Evolutionary conservation across 164 flowering plant species (phyloP).

Genomic region (Chimonanthus salicifolius): DNA sequence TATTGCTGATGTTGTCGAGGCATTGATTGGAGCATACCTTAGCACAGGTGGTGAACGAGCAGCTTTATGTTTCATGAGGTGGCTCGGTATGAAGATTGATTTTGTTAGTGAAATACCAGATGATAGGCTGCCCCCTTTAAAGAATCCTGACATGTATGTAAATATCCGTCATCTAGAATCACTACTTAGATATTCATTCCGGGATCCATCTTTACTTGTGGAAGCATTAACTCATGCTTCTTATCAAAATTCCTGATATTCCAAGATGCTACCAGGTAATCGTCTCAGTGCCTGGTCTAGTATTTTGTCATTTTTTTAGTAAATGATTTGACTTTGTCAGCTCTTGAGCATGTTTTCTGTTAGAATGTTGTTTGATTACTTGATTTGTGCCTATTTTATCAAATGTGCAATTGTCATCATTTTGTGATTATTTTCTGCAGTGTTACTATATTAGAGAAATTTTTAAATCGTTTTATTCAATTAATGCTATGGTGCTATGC

Average conservation of each 20-base stretch:
- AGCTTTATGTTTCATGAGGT: slow-evolving; percentile 54
- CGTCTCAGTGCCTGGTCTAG: neutral
- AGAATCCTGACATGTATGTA: slow-evolving; percentile 36
- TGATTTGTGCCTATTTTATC: no score
- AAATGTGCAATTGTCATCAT: no score
- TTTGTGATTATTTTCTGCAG: no score
- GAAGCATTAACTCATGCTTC: slow-evolving; percentile 95
- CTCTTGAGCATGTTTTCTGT: no score
- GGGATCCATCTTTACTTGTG: slow-evolving; percentile 57
- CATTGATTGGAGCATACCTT: slow-evolving; percentile 75
- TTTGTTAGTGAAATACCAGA: slow-evolving; percentile 29
- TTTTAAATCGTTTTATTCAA: no score
- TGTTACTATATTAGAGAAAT: no score
- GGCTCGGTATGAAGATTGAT: slow-evolving; percentile 71
- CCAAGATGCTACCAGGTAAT: slow-evolving; percentile 81
- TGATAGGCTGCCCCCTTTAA: slow-evolving; percentile 18
- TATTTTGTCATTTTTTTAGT: no score
- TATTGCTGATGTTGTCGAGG: slow-evolving; percentile 86
- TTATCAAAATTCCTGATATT: slow-evolving; percentile 66
- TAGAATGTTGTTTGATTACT: no score
- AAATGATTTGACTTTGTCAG: no score
- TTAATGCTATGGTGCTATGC: no score
- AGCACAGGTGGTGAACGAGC: slow-evolving; percentile 62
- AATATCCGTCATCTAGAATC: slow-evolving; percentile 44
- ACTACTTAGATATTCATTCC: slow-evolving; percentile 51